Evolutionary conservation across 495 filamentous ascomycete genomes (phyloP).

Genomic region (Aspergillus sclerotioniger): DNA sequence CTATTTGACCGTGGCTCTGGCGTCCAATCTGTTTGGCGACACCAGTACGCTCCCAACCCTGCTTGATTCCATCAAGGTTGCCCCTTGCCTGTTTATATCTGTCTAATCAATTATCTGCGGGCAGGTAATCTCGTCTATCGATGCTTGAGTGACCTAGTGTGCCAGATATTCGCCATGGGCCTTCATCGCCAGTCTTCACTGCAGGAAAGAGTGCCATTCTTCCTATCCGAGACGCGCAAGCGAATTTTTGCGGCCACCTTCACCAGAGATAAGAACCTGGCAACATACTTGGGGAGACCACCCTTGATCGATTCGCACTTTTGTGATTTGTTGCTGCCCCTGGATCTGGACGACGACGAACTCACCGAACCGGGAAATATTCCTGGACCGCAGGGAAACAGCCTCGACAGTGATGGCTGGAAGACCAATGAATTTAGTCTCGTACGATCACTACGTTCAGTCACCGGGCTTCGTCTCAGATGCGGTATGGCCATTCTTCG

Average conservation of each 20-base stretch:
- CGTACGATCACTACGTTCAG: neutral
- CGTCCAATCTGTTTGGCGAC: slow-evolving; percentile 40
- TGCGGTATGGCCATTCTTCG: neutral
- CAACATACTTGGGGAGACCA: slow-evolving; percentile 6
- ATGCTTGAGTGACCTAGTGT: neutral
- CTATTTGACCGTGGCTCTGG: slow-evolving; percentile 10
- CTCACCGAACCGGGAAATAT: neutral
- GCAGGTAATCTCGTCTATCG: slow-evolving; percentile 5
- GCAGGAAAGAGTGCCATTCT: slow-evolving; percentile 1
- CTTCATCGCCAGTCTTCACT: neutral
- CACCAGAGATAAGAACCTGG: slow-evolving; percentile 6
- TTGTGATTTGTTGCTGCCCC: neutral
- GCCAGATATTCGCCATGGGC: neutral
- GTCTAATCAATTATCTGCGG: neutral
- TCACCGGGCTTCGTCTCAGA: slow-evolving; percentile 4
- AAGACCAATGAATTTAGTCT: neutral
- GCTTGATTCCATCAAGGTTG: neutral
- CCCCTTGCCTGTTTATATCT: neutral
- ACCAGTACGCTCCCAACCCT: slow-evolving; percentile 14
- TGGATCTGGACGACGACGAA: slow-evolving; percentile 4
- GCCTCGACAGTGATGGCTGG: neutral
- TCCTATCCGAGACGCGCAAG: slow-evolving; percentile 6
- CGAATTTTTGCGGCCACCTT: slow-evolving; percentile 5
- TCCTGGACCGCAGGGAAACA: neutral
- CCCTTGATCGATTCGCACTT: slow-evolving; percentile 4